phyloP scores from a whole-genome alignment of 176 grass and related monocot species.

The Lolium perenne region DNA sequence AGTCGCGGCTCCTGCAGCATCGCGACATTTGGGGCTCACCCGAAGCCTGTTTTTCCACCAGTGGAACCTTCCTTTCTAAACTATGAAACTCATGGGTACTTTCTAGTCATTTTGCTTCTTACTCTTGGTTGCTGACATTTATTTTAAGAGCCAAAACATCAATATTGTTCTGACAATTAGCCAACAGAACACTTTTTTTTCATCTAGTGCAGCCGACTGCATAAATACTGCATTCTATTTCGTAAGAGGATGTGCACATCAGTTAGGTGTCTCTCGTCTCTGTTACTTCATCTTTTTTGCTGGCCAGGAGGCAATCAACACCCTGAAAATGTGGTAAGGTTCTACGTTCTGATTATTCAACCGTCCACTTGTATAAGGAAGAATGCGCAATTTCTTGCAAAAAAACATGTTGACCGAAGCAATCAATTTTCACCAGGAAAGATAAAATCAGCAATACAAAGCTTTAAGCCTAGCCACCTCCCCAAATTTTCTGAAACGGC shows the following conservation, averaged over 20 bases:
- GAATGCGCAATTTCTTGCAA: neutral
- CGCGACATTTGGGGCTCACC: no score
- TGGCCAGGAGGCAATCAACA: neutral
- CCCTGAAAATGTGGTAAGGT: neutral
- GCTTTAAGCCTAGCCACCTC: neutral
- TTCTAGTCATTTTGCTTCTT: neutral
- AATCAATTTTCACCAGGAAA: neutral
- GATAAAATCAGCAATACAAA: neutral
- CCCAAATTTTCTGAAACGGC: neutral
- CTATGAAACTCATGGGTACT: neutral
- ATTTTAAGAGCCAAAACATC: constrained; percentile 6
- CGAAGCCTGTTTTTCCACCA: no score
- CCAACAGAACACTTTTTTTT: neutral
- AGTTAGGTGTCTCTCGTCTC: neutral
- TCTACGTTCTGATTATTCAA: neutral
- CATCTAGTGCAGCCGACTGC: neutral
- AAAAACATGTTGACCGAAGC: neutral
- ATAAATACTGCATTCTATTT: neutral
- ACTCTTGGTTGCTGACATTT: neutral
- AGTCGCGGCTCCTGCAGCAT: no score
- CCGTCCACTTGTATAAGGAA: neutral
- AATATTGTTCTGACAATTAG: neutral
- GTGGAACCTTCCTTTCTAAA: constrained; percentile 1
- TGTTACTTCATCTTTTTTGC: neutral
- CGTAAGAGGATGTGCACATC: neutral